Base-by-base conservation (phyloP, 768 basidiomycete species). In the Crepidotus variabilis region DNA sequence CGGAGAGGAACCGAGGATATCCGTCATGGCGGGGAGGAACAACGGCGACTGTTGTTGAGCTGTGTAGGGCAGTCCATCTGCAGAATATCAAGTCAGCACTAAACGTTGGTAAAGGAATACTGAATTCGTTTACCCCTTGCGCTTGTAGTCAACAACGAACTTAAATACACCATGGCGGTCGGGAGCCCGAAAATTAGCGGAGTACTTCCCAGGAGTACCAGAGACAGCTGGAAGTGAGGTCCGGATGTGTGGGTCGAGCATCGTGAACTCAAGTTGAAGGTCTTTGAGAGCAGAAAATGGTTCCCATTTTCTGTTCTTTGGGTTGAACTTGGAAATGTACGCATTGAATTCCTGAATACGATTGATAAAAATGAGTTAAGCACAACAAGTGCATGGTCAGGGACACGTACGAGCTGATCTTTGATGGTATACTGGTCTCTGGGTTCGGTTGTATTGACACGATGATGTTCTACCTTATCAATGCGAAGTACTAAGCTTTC, bases 121-220 rank as follows among this genome's bases (percentile, higher is more conserved):
- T 54, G 50, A 47, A 33, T 16, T 6, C 32, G 67, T 86, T 67
- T 61, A 93, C 86, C 95, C 95, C 69, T 86, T 86, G 60, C 97
- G 86, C 68, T 90, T 92, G 75, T 93, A 85, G 71, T 95, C 83
- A 46, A 97, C 72, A n/a, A 93, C 78, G 67, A 98, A 95, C 68
- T 98, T 98, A 83, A 96, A 99, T 14, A 99, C 97, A 21, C 97
- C 97, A 67, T 99, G 97, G 52, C 95, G 80, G 71, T 98, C 96
- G 6, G 97, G 97, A 1, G 86, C 87, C 43, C 85, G 86, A 85
- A 99, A 96, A 13, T 82, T 83, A n/a, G 86, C 83, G 13, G 83
- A 79, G 74, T 94, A 98, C 62, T 80, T 77, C 21, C 88, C 88
- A 2, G 86, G 82, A 22, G 72, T 60, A 0, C 79, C 81, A 3